A percentile compares a stretch with the other conserved stretches of the same genome.
Evolutionary conservation across 352 stramenopile species (phyloP).

Genomic region (Phytophthora fragariaefolia): DNA sequence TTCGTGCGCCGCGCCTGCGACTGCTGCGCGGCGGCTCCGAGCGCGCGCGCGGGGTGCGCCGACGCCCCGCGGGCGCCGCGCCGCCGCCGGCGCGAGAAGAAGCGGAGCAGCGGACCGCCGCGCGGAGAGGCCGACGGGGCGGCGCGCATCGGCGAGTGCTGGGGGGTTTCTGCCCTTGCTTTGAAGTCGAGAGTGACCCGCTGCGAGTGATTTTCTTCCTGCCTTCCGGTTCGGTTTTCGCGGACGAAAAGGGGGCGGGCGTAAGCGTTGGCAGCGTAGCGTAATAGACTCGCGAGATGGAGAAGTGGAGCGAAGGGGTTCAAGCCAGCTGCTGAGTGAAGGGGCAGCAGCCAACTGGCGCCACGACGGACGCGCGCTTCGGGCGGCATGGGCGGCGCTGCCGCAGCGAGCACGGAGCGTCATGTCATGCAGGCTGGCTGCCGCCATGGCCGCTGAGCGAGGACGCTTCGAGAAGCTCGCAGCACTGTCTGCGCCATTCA

Average conservation of each 20-base stretch:
- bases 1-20: constrained; percentile 31
- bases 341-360: constrained; percentile 6
- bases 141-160: constrained; percentile 22
- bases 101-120: constrained; percentile 26
- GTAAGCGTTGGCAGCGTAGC: constrained; percentile 4
- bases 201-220: constrained; percentile 19
- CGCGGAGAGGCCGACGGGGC: constrained; percentile 17
- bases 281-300: neutral
- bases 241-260: neutral
- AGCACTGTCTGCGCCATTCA: neutral
- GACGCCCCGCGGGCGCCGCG: constrained; percentile 8
- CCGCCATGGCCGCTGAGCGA: neutral
- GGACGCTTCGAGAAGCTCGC: neutral
- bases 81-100: constrained; percentile 36
- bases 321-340: constrained; percentile 23
- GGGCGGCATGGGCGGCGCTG: neutral
- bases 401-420: neutral
- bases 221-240: constrained; percentile 20
- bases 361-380: neutral
- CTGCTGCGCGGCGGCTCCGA: constrained; percentile 21
- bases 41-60: neutral
- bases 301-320: neutral
- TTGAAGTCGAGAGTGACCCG: constrained; percentile 18
- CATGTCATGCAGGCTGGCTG: too few relatives aligned
- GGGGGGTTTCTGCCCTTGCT: constrained; percentile 23